phyloP scores from a whole-genome alignment of 306 rosid species.

The Cicer arietinum region DNA sequence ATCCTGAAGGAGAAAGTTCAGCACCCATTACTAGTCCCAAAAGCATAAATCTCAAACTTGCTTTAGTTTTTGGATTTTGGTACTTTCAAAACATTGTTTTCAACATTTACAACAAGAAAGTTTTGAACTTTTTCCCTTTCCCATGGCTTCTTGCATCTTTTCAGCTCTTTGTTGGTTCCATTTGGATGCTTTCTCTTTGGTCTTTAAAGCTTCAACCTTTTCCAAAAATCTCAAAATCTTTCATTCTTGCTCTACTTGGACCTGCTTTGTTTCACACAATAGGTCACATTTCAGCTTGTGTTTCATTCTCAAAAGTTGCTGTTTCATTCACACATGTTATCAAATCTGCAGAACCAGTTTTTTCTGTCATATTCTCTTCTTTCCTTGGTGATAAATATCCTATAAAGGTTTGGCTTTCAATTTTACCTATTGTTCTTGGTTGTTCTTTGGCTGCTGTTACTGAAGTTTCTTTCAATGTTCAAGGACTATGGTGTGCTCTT shows the following conservation, averaged over 20 bases:
- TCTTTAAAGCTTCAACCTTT: constrained; percentile 78
- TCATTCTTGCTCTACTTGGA: constrained; percentile 80
- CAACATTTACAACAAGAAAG: constrained; percentile 92
- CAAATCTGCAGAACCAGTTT: constrained; percentile 91
- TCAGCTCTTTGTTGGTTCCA: constrained; percentile 88
- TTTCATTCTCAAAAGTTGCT: constrained; percentile 92
- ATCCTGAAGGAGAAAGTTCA: constrained; percentile 55
- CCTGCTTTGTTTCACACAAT: constrained; percentile 97
- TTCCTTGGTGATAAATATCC: constrained; percentile 82
- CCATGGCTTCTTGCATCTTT: constrained; percentile 98
- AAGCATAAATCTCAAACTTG: constrained; percentile 62
- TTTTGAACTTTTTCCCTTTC: constrained; percentile 71
- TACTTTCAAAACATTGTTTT: constrained; percentile 89
- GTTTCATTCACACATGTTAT: constrained; percentile 98
- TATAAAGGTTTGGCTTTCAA: constrained; percentile 85
- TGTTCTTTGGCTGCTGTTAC: constrained; percentile 89
- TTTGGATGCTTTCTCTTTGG: constrained; percentile 89
- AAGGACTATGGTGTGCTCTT: constrained; percentile 86
- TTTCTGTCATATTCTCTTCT: constrained; percentile 79
- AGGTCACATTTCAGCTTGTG: constrained; percentile 96
- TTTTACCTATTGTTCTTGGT: constrained; percentile 88
- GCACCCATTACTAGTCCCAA: constrained; percentile 44
- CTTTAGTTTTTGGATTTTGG: constrained; percentile 81
- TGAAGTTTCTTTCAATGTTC: constrained; percentile 83
- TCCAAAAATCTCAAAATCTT: constrained; percentile 78